Evolutionary conservation across 2,329 filamentous ascomycete species (phyloP).

Genomic region (Bipolaris gigantea): DNA sequence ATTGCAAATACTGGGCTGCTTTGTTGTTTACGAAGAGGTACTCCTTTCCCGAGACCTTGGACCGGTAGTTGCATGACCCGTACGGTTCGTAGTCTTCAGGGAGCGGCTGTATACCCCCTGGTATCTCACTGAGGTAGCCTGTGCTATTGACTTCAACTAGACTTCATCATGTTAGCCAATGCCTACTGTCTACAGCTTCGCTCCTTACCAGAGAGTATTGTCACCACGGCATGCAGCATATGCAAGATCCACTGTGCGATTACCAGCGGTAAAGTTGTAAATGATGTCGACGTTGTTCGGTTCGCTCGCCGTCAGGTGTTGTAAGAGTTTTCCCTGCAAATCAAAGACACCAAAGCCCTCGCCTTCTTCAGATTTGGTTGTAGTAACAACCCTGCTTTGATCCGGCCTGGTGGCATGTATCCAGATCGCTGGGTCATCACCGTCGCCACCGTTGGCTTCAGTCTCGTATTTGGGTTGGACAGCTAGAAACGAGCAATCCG

Average conservation of each 20-base stretch:
- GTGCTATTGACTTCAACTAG: slow-evolving; percentile 55
- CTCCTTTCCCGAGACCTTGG: slow-evolving; percentile 51
- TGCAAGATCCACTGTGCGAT: slow-evolving; percentile 52
- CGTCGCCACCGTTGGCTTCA: slow-evolving; percentile 39
- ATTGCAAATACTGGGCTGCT: slow-evolving; percentile 58
- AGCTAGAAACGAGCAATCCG: slow-evolving; percentile 34
- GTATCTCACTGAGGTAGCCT: slow-evolving; percentile 49
- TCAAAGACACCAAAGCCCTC: slow-evolving; percentile 56
- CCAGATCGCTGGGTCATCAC: slow-evolving; percentile 40
- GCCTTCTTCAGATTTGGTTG: slow-evolving; percentile 55
- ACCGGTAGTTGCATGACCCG: slow-evolving; percentile 57
- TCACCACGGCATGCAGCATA: slow-evolving; percentile 57
- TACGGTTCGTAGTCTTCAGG: slow-evolving; percentile 54
- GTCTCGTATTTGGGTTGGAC: slow-evolving; percentile 38
- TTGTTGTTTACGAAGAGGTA: slow-evolving; percentile 61
- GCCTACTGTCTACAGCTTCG: not conserved
- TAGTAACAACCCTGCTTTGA: slow-evolving; percentile 56
- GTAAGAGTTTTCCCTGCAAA: slow-evolving; percentile 52
- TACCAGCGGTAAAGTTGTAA: slow-evolving; percentile 52
- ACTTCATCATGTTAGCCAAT: slow-evolving; percentile 30
- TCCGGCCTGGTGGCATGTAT: slow-evolving; percentile 37
- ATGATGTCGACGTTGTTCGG: slow-evolving; percentile 61
- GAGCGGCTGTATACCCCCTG: slow-evolving; percentile 53
- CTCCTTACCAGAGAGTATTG: slow-evolving; percentile 56
- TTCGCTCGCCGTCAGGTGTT: slow-evolving; percentile 50